Evolutionary conservation across 805 yeast genomes (phyloP).

Genomic region (Isabelozyma heimii): DNA sequence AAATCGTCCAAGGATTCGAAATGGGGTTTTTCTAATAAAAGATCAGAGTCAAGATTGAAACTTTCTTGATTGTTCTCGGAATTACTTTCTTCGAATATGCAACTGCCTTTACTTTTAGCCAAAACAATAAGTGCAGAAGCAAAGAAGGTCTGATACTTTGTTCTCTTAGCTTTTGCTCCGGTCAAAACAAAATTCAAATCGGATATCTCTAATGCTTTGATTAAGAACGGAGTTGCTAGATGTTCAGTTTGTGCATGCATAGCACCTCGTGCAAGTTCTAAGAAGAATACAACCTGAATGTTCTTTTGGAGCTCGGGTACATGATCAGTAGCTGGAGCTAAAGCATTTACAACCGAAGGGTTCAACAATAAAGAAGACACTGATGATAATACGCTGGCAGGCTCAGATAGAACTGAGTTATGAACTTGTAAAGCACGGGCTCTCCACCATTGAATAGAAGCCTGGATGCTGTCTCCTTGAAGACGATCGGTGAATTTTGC

Average conservation of each 20-base stretch:
- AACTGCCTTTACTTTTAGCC: conserved; percentile 51
- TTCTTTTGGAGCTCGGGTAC: conserved; percentile 27
- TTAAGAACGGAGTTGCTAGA: conserved; percentile 52
- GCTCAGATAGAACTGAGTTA: conserved; percentile 61
- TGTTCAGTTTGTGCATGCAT: conserved; percentile 65
- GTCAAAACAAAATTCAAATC: conserved; percentile 66
- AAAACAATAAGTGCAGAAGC: conserved; percentile 72
- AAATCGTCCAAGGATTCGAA: conserved; percentile 60
- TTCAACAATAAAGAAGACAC: conserved; percentile 40
- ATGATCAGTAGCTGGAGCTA: conserved; percentile 28
- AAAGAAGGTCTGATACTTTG: conserved; percentile 74
- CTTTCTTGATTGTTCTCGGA: conserved; percentile 46
- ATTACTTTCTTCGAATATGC: conserved; percentile 18
- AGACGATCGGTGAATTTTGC: conserved; percentile 5
- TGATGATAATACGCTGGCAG: conserved; percentile 48
- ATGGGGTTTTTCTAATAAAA: conserved; percentile 70
- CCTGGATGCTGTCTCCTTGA: conserved; percentile 32
- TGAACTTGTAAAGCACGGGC: conserved; percentile 66
- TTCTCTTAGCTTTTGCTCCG: conserved; percentile 85
- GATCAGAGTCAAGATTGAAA: conserved; percentile 68
- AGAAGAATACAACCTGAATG: conserved; percentile 47
- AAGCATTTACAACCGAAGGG: conserved; percentile 23
- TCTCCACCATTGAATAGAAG: conserved; percentile 72
- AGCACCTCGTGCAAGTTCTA: conserved; percentile 68
- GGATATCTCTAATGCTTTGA: conserved; percentile 56